Evolutionary conservation across 306 rosid genomes (phyloP), one percentile per base, ranked within the genome.

Genomic region (Pyrus communis): DNA sequence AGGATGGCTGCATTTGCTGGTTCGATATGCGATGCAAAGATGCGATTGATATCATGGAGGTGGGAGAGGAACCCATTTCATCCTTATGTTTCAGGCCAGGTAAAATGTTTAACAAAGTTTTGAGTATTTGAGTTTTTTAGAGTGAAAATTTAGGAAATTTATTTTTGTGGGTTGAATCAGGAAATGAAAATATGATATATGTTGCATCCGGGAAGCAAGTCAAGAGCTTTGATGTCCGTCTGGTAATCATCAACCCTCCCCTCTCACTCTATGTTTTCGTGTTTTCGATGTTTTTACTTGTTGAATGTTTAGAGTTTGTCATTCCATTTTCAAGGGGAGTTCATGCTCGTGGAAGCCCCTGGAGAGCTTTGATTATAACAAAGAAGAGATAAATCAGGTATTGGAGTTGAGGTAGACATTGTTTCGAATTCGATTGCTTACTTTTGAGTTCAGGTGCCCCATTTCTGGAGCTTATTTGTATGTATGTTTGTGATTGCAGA

Each of bases 1-100:
- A 88, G 98, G 98, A 94, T 81, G 98, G 97, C 62, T 84, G 91
- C 49, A 87, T 94, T 78, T 91, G 97, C 86, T 94, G 97, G 98
- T 94, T 94, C 83, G 98, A 91, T 75, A 74, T 94, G 96, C 87
- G 97, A 66, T 87, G 97, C 87, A 83, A 76, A 73, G 91, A 90
- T 71, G 94, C 84, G 10, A 85, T 67, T 25, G 82, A 82, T 22
- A 75, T 79, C n/a, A 86, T 91, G 91, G 94, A 94, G 83, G 90
- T 85, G 67, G 87, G 87, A 40, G 81, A 77, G 60, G 93, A 90
- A 58, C 86, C 98, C 12, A 76, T 94, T 73, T 77, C 92, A 13
- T 94, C 97, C 51, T 65, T 94, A 51, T 84, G 91, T 79, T 94
- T 91, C 85, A 91, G 87, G 76, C 77, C 94, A 78, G 97, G 98